Conservation (phyloP, 352 stramenopile species). For the Pythium brassicae region DNA sequence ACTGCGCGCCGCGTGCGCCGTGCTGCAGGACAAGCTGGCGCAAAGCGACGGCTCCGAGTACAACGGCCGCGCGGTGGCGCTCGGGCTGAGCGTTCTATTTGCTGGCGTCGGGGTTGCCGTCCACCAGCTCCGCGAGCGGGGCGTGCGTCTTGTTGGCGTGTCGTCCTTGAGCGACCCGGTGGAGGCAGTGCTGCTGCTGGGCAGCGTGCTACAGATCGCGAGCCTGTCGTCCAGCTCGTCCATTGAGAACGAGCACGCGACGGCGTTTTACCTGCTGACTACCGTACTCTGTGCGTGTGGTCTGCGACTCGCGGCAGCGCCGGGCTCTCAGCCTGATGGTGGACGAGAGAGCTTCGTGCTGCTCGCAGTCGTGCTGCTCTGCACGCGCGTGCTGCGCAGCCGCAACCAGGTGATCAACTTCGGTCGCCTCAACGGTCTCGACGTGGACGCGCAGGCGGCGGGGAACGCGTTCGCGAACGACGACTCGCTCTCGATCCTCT, state of each 20-base stretch:
- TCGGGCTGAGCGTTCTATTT: constrained; percentile 35
- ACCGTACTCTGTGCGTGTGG: constrained; percentile 29
- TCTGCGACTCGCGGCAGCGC: constrained; percentile 13
- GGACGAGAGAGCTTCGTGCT: constrained; percentile 1
- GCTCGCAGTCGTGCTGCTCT: constrained; percentile 29
- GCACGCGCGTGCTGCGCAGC: constrained; percentile 57
- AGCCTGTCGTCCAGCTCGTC: constrained; percentile 79
- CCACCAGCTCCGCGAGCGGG: constrained; percentile 4
- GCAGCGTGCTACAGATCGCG: constrained; percentile 39
- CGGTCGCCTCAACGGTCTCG: constrained; percentile 58
- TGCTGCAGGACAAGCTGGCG: constrained; percentile 44
- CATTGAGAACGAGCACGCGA: constrained; percentile 89
- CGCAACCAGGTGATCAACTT: constrained; percentile 90
- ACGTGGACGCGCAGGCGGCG: constrained; percentile 31
- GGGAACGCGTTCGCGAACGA: constrained; percentile 77
- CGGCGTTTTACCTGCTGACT: constrained; percentile 68
- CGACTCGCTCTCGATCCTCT: constrained; percentile 79
- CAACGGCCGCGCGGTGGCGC: constrained; percentile 30
- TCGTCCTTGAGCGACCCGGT: not conserved
- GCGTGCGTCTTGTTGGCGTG: not conserved
- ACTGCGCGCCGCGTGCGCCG: constrained; percentile 33
- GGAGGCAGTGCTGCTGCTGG: constrained; percentile 8
- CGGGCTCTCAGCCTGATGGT: no score
- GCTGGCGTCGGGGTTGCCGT: constrained; percentile 17
- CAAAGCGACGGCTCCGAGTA: constrained; percentile 81